Conservation (phyloP, 805 yeast genomes). For the Candida railenensis region DNA sequence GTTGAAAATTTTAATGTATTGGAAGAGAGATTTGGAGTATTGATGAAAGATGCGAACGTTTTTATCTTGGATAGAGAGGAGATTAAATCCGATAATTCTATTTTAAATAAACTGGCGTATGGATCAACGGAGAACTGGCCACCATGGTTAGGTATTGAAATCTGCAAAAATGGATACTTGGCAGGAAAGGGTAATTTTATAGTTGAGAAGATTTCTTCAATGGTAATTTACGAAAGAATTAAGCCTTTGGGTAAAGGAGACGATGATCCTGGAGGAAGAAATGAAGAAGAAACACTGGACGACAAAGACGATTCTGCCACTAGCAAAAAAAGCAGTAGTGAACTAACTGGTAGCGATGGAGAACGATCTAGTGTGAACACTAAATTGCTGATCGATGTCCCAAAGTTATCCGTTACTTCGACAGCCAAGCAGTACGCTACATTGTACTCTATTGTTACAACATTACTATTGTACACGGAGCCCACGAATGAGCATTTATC, state of each 20-base stretch:
- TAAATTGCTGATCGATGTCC: conserved; percentile 62
- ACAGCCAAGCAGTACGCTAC: conserved; percentile 75
- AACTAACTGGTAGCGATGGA: background rate
- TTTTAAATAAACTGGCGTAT: conserved; percentile 50
- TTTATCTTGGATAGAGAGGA: conserved; percentile 62
- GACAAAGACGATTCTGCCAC: background rate
- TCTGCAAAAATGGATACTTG: conserved; percentile 46
- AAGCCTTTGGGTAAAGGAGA: conserved; percentile 24
- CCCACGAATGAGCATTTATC: conserved; percentile 60
- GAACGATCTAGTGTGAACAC: conserved; percentile 16
- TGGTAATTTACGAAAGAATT: conserved; percentile 53
- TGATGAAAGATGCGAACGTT: conserved; percentile 69
- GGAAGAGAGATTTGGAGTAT: conserved; percentile 68
- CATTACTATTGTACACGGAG: conserved; percentile 69
- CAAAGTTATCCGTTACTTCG: conserved; percentile 63
- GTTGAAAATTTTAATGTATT: conserved; percentile 33
- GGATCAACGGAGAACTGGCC: conserved; percentile 77
- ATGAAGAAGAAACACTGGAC: conserved; percentile 8
- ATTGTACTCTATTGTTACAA: conserved; percentile 58
- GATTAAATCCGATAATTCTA: conserved; percentile 31
- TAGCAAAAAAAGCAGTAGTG: background rate
- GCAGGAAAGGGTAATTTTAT: conserved; percentile 49
- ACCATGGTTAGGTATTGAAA: conserved; percentile 81
- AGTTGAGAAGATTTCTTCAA: conserved; percentile 62
- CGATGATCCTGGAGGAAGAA: conserved; percentile 14